These are phyloP conservation scores for Lachnellula cervina DNA, from an alignment of 2,329 filamentous ascomycete genomes.

Conservation along the genomic window DNA sequence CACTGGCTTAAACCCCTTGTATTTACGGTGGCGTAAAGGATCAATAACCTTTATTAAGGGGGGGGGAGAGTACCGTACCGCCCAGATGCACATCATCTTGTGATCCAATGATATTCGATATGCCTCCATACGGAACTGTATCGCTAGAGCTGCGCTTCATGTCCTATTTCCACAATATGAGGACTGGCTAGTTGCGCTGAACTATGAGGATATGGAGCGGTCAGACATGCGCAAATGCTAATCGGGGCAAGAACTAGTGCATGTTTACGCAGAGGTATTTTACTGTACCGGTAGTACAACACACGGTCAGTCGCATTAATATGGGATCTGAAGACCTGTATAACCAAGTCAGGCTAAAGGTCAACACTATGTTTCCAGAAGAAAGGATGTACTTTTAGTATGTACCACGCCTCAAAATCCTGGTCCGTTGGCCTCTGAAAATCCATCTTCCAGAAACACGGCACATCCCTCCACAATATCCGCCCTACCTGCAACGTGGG, in stretches of 20 bases:
- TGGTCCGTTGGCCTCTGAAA: background rate
- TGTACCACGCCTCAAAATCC: conserved; percentile 15
- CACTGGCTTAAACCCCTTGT: too few species aligned
- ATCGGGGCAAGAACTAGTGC: background rate
- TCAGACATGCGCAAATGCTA: background rate
- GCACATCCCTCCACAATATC: background rate
- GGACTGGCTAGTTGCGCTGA: background rate
- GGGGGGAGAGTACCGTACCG: conserved; percentile 10
- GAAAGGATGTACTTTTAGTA: conserved; percentile 15
- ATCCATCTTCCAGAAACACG: background rate
- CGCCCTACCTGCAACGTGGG: conserved; percentile 1
- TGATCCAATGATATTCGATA: conserved; percentile 6
- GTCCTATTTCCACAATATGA: conserved; percentile 4
- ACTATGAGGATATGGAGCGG: background rate
- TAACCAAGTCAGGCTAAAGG: conserved; percentile 15
- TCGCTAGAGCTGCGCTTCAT: conserved; percentile 2
- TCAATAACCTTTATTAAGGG: too few species aligned
- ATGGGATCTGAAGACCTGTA: background rate
- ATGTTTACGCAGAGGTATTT: background rate
- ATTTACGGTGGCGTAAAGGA: too few species aligned
- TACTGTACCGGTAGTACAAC: conserved; percentile 1
- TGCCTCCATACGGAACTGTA: conserved; percentile 6
- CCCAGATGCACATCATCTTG: conserved; percentile 22
- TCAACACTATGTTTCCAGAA: conserved; percentile 11
- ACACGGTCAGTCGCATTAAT: conserved; percentile 13